Conservation (phyloP, 805 yeast genomes). For the Candida succiphila region DNA sequence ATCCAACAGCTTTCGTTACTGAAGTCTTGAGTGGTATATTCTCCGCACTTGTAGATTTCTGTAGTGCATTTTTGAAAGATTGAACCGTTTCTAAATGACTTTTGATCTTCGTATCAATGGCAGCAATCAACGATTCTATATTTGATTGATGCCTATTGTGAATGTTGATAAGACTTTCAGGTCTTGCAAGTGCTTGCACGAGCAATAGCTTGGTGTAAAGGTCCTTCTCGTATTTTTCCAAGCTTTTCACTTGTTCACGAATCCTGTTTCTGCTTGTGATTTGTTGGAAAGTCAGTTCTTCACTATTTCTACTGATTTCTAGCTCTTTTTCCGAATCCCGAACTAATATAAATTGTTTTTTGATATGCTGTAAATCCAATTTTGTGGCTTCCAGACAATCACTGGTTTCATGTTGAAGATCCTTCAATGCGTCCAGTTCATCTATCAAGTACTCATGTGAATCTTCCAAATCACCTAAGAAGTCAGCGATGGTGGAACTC, state of each 20-base stretch:
- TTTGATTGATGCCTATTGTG: too few relatives aligned
- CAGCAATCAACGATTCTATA: too few relatives aligned
- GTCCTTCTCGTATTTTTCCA: slow-evolving; percentile 8
- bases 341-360: not conserved
- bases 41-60: too few relatives aligned
- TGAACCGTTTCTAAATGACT: too few relatives aligned
- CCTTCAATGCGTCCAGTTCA: not conserved
- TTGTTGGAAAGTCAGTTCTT: slow-evolving; percentile 10
- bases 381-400: not conserved
- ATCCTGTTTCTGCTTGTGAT: slow-evolving; percentile 8
- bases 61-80: too few relatives aligned
- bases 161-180: too few relatives aligned
- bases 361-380: too few relatives aligned
- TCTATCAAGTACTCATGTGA: not conserved
- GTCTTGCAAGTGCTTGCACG: slow-evolving; percentile 18
- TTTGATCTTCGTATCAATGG: too few relatives aligned
- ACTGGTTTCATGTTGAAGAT: not conserved
- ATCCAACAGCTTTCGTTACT: too few relatives aligned
- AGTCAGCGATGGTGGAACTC: slow-evolving; percentile 14
- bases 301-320: not conserved
- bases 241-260: slow-evolving; percentile 5
- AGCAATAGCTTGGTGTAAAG: slow-evolving; percentile 17
- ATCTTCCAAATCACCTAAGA: too few relatives aligned
- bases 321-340: not conserved
- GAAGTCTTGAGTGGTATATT: too few relatives aligned